These are phyloP conservation scores for Malus orientalis DNA, from an alignment of 306 rosid genomes.

Conservation along the genomic window DNA sequence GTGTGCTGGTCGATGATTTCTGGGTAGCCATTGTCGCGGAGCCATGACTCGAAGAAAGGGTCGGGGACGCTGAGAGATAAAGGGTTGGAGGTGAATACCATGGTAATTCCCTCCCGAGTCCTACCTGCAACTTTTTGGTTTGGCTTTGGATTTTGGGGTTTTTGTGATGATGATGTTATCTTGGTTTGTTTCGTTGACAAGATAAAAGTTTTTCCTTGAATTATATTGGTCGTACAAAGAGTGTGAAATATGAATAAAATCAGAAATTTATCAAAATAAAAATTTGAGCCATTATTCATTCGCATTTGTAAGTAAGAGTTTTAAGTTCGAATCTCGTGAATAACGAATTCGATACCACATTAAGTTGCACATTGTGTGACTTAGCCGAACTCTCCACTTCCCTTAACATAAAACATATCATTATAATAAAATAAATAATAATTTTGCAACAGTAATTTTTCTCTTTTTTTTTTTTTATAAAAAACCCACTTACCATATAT, in stretches of 20 bases:
- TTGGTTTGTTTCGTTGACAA: not conserved
- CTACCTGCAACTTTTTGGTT: not conserved
- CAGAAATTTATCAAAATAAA: too few species aligned
- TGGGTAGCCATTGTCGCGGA: constrained; percentile 86
- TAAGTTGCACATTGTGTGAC: accelerated
- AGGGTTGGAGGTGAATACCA: constrained; percentile 84
- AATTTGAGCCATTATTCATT: too few species aligned
- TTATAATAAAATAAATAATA: too few species aligned
- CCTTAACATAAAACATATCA: too few species aligned
- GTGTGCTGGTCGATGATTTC: constrained; percentile 79
- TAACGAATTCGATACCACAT: accelerated
- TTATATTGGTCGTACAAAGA: too few species aligned
- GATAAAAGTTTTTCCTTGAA: too few species aligned
- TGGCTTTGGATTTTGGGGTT: not conserved
- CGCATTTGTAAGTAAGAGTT: accelerated
- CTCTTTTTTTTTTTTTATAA: too few species aligned
- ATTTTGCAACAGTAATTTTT: too few species aligned
- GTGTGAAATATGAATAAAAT: too few species aligned
- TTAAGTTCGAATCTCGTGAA: accelerated
- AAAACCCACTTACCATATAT: too few species aligned
- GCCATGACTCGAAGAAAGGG: constrained; percentile 88
- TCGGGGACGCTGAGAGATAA: constrained; percentile 92
- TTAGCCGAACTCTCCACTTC: accelerated
- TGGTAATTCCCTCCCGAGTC: not conserved
- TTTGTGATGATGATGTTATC: not conserved